Percentiles rank a stretch among this genome's conserved stretches.
Conservation (phyloP, 352 stramenopile species). For the Aphanomyces euteiches region DNA sequence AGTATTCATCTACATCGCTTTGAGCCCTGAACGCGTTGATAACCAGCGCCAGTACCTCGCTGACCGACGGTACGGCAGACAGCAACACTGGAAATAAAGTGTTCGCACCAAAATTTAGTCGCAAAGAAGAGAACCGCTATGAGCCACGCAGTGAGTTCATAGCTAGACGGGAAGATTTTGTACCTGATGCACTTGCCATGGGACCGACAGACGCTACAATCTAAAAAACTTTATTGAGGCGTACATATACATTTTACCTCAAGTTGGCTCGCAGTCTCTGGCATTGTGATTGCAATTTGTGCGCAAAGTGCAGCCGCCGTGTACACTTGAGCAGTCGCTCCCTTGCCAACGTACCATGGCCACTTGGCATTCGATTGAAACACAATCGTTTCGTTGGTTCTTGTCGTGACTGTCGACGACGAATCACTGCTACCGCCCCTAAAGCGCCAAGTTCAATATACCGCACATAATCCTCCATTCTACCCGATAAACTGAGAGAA, state of each 20-base stretch:
- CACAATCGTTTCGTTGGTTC: conserved; percentile 17
- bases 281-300: conserved; percentile 15
- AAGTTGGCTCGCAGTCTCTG: not conserved
- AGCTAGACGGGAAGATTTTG: too few species aligned
- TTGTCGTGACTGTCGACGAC: not conserved
- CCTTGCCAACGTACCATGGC: conserved; percentile 24
- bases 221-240: not conserved
- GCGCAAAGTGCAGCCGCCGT: conserved; percentile 7
- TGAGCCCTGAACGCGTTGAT: not conserved
- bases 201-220: conserved; percentile 12
- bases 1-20: conserved; percentile 16
- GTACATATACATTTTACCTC: conserved; percentile 2
- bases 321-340: conserved; percentile 14
- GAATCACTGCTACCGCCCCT: not conserved
- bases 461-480: not conserved
- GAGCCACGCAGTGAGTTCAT: too few species aligned
- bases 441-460: not conserved
- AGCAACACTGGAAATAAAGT: conserved; percentile 10
- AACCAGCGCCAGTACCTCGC: not conserved
- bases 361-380: conserved; percentile 24
- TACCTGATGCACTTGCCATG: conserved; percentile 18
- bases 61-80: conserved; percentile 16
- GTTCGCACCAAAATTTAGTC: conserved; percentile 20
- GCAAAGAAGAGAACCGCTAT: conserved; percentile 22
- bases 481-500: conserved; percentile 20